These are phyloP conservation scores for Epichloe bromicola DNA, from an alignment of 2,329 filamentous ascomycete species.

Conservation along the genomic window DNA sequence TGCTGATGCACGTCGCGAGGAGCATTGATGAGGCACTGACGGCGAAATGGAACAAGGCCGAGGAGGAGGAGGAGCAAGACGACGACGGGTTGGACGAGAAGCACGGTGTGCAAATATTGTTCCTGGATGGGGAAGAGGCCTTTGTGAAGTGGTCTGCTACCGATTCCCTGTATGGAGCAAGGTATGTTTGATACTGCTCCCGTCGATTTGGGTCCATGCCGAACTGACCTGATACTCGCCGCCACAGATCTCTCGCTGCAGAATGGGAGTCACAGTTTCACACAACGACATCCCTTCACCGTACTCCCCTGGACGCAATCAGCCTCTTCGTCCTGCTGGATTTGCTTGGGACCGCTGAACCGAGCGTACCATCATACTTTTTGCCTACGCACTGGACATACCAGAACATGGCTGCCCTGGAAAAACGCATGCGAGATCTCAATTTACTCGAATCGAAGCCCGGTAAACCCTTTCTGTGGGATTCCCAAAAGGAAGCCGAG, in stretches of 20 bases:
- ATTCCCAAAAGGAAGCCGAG: conserved; percentile 39
- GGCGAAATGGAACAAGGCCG: conserved; percentile 60
- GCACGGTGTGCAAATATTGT: conserved; percentile 74
- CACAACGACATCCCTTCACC: conserved; percentile 60
- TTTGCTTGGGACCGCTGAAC: conserved; percentile 59
- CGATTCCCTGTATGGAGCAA: conserved; percentile 81
- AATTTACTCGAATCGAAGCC: conserved; percentile 50
- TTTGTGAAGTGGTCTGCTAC: conserved; percentile 66
- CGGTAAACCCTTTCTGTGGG: conserved; percentile 46
- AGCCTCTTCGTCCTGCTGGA: conserved; percentile 86
- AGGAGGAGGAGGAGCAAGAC: conserved; percentile 55
- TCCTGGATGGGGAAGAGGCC: conserved; percentile 91
- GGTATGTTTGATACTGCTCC: conserved; percentile 32
- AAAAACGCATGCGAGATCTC: conserved; percentile 58
- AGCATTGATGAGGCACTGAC: conserved; percentile 70
- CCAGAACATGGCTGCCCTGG: conserved; percentile 57
- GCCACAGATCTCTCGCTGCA: conserved; percentile 53
- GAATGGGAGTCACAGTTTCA: conserved; percentile 64
- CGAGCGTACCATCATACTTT: conserved; percentile 74
- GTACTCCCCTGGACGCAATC: conserved; percentile 64
- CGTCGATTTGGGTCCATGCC: background rate
- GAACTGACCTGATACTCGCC: background rate
- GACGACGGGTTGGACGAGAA: conserved; percentile 53
- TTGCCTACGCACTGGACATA: conserved; percentile 91
- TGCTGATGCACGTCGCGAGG: conserved; percentile 75